Evolutionary conservation across 805 yeast genomes (phyloP).

Genomic region (Metschnikowia vanudenii): DNA sequence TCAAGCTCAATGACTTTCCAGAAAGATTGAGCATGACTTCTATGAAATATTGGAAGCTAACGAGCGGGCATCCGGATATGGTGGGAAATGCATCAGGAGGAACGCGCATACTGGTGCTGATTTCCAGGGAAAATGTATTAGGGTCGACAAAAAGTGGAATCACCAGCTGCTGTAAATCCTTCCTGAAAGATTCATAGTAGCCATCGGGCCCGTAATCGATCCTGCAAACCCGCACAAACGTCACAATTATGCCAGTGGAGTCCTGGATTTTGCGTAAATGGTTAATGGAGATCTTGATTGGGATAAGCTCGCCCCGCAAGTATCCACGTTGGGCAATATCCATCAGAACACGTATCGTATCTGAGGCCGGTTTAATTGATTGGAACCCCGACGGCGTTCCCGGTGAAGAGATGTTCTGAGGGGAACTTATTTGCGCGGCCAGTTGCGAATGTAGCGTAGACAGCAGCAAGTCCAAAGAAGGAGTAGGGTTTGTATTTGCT

Average conservation of each 20-base stretch:
- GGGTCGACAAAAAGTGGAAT: slow-evolving; percentile 82
- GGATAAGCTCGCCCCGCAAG: slow-evolving; percentile 75
- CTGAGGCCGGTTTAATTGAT: slow-evolving; percentile 17
- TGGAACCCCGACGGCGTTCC: background rate
- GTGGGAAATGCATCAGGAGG: slow-evolving; percentile 90
- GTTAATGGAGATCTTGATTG: slow-evolving; percentile 61
- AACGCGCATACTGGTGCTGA: slow-evolving; percentile 62
- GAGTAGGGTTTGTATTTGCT: background rate
- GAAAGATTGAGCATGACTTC: slow-evolving; percentile 83
- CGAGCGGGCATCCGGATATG: slow-evolving; percentile 64
- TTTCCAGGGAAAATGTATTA: slow-evolving; percentile 50
- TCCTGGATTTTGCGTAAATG: slow-evolving; percentile 73
- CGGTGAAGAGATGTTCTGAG: slow-evolving; percentile 4
- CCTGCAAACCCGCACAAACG: slow-evolving; percentile 77
- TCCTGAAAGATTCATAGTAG: slow-evolving; percentile 70
- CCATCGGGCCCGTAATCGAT: slow-evolving; percentile 56
- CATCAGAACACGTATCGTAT: slow-evolving; percentile 36
- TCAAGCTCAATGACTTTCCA: slow-evolving; percentile 47
- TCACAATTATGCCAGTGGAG: slow-evolving; percentile 70
- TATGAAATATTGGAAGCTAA: slow-evolving; percentile 78
- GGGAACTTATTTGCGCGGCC: background rate
- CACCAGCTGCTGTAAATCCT: slow-evolving; percentile 76
- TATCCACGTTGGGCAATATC: slow-evolving; percentile 61
- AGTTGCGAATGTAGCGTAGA: background rate
- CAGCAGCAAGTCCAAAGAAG: background rate